A percentile compares a stretch with the other conserved stretches of the same genome.
Evolutionary conservation across 306 rosid species (phyloP).

Genomic region (Alnus glutinosa): DNA sequence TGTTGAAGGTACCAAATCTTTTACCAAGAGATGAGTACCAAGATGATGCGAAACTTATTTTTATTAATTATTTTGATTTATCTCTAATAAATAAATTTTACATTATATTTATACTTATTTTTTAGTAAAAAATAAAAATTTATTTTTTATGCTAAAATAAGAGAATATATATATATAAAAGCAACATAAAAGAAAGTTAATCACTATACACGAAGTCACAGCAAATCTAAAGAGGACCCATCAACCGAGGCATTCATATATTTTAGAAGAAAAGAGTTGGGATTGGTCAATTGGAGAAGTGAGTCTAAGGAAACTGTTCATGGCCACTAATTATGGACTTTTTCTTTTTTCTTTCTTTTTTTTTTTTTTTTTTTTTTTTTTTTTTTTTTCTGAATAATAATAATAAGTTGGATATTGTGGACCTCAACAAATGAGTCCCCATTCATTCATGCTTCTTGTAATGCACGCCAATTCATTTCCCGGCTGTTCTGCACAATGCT

Average conservation of each 20-base stretch:
- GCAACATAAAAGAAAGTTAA: too few species aligned
- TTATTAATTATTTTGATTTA: too few species aligned
- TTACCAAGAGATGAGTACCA: too few species aligned
- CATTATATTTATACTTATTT: too few species aligned
- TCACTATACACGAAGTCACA: background rate
- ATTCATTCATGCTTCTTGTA: background rate
- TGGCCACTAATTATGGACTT: background rate
- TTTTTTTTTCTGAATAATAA: background rate
- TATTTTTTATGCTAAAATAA: background rate
- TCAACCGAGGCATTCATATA: background rate
- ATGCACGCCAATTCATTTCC: constrained; percentile 9
- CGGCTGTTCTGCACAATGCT: background rate
- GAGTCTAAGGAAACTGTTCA: background rate
- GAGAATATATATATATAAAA: too few species aligned
- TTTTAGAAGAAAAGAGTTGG: background rate
- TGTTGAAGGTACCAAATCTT: too few species aligned
- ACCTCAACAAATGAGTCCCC: background rate
- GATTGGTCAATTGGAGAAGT: background rate
- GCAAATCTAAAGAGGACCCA: constrained; percentile 5
- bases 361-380: background rate
- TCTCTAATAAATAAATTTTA: too few species aligned
- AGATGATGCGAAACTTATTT: too few species aligned
- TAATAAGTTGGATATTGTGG: background rate
- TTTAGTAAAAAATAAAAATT: too few species aligned
- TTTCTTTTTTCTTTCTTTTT: background rate